phyloP scores from a whole-genome alignment of 208 protist genomes.

The Trichomonas vaginalis region DNA sequence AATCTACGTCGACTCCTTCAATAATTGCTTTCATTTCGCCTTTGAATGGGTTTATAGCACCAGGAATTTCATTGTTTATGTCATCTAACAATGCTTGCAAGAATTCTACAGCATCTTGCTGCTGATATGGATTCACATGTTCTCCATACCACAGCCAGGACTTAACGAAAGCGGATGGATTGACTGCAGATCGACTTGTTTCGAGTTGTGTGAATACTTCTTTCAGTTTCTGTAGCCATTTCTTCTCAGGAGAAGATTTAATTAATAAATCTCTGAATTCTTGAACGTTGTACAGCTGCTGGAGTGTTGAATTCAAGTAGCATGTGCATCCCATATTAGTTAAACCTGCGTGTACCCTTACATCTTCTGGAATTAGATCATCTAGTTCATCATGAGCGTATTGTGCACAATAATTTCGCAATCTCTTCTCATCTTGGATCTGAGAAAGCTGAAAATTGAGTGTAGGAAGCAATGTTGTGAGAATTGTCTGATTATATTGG shows the following conservation, averaged over 20 bases:
- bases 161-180: not conserved
- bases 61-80: not conserved
- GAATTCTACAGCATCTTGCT: slow-evolving; percentile 11
- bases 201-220: not conserved
- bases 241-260: not conserved
- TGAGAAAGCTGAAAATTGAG: not conserved
- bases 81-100: not conserved
- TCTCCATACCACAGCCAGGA: not conserved
- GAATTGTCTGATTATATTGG: not conserved
- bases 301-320: slow-evolving; percentile 1
- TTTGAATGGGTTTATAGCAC: not conserved
- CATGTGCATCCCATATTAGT: not conserved
- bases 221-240: not conserved
- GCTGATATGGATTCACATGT: not conserved
- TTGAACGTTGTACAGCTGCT: not conserved
- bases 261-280: not conserved
- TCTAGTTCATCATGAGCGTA: not conserved
- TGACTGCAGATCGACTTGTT: not conserved
- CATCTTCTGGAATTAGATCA: too few species aligned
- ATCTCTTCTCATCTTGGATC: not conserved
- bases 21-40: not conserved
- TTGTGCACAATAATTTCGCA: not conserved
- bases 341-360: not conserved
- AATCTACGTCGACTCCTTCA: not conserved
- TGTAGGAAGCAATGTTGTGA: not conserved